These are phyloP conservation scores for Talaromyces sp. DNA, from an alignment of 2,329 filamentous ascomycete species.

Conservation along the genomic window DNA sequence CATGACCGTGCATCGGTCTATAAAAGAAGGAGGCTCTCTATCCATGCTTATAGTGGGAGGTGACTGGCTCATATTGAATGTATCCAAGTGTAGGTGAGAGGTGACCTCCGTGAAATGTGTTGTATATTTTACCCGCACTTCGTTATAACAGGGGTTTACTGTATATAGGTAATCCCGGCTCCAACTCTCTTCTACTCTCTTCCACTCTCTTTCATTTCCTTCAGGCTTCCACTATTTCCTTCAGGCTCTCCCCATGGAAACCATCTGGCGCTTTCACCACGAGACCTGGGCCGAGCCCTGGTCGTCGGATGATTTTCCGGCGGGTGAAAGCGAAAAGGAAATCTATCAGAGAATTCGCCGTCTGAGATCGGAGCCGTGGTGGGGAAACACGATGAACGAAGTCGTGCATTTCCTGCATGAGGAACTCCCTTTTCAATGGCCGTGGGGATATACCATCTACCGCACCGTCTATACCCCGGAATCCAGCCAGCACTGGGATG, in stretches of 20 bases:
- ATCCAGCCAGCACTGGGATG: neutral
- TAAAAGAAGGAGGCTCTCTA: too few relatives aligned
- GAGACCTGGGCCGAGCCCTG: neutral
- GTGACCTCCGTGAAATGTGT: too few relatives aligned
- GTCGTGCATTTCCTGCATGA: neutral
- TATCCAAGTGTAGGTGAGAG: too few relatives aligned
- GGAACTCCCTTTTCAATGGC: neutral
- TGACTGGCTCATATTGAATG: too few relatives aligned
- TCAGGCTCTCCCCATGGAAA: neutral
- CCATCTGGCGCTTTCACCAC: neutral
- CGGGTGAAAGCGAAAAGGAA: neutral
- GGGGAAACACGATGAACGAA: neutral
- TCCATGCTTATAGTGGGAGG: too few relatives aligned
- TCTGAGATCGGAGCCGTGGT: neutral
- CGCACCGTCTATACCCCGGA: neutral
- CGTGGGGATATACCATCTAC: neutral
- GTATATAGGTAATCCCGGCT: neutral
- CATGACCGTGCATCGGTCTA: neutral
- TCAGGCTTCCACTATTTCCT: neutral
- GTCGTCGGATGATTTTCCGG: neutral
- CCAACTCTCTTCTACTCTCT: neutral
- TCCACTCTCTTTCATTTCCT: neutral
- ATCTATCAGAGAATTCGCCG: neutral
- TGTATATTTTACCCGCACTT: too few relatives aligned
- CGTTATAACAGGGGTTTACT: too few relatives aligned